Evolutionary conservation across 805 yeast genomes (phyloP).

Genomic region (Wickerhamomyces silvicola): DNA sequence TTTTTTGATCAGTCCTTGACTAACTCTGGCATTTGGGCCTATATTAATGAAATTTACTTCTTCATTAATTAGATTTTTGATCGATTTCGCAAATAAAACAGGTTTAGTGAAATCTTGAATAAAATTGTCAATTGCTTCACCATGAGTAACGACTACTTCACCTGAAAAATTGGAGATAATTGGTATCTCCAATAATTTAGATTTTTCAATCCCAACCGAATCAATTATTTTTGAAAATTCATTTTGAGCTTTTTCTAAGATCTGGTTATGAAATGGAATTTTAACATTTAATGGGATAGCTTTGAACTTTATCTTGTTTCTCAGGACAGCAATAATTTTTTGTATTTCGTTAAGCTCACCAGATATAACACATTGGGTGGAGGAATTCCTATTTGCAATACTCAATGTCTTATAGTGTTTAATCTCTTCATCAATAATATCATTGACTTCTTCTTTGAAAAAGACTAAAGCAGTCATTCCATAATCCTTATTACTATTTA

Average conservation of each 20-base stretch:
- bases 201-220: conserved; percentile 9
- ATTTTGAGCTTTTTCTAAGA: conserved; percentile 28
- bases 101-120: conserved; percentile 37
- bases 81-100: conserved; percentile 35
- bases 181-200: conserved; percentile 23
- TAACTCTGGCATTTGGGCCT: conserved; percentile 21
- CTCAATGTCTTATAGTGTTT: conserved; percentile 14
- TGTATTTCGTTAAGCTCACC: conserved; percentile 25
- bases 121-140: conserved; percentile 26
- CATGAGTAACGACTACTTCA: conserved; percentile 14
- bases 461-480: conserved; percentile 34
- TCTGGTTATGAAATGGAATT: conserved; percentile 39
- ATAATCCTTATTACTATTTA: conserved; percentile 16
- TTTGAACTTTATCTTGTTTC: conserved; percentile 20
- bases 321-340: conserved; percentile 9
- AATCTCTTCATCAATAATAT: conserved; percentile 1
- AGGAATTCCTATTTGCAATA: conserved; percentile 37
- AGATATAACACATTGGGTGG: conserved; percentile 34
- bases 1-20: conserved; percentile 12
- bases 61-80: conserved; percentile 17
- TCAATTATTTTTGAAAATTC: conserved; percentile 23
- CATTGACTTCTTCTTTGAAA: conserved; percentile 19
- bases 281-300: conserved; percentile 29
- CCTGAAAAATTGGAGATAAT: conserved; percentile 35
- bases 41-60: conserved; percentile 8